Evolutionary conservation across 2,329 filamentous ascomycete species (phyloP).

Genomic region (Penicillium sp.): DNA sequence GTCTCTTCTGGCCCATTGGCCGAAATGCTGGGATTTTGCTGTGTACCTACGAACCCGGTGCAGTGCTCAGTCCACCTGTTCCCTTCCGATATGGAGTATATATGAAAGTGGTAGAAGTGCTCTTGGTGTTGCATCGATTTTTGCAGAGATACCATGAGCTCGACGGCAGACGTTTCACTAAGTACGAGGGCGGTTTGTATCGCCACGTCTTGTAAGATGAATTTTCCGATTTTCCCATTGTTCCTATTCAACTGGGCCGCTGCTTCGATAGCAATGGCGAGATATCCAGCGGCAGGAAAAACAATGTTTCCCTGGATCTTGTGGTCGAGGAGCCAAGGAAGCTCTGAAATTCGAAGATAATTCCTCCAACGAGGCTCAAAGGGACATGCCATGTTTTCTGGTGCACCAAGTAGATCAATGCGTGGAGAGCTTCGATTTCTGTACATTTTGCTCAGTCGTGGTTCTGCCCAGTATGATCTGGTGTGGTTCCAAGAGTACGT

Average conservation of each 20-base stretch:
- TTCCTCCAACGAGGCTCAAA: slow-evolving; percentile 31
- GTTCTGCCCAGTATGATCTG: slow-evolving; percentile 27
- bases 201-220: slow-evolving; percentile 20
- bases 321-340: slow-evolving; percentile 33
- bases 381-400: slow-evolving; percentile 9
- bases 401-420: slow-evolving; percentile 29
- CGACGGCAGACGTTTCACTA: slow-evolving; percentile 15
- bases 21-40: background rate
- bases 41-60: slow-evolving; percentile 11
- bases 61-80: slow-evolving; percentile 29
- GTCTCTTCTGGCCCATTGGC: background rate
- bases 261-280: slow-evolving; percentile 33
- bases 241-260: slow-evolving; percentile 7
- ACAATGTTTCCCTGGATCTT: slow-evolving; percentile 20
- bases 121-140: background rate
- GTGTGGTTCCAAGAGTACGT: slow-evolving; percentile 29
- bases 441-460: slow-evolving; percentile 21
- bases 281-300: slow-evolving; percentile 31
- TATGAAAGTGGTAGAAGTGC: slow-evolving; percentile 17
- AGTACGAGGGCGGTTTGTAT: slow-evolving; percentile 27
- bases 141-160: slow-evolving; percentile 17
- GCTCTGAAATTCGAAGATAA: slow-evolving; percentile 24
- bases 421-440: slow-evolving; percentile 18
- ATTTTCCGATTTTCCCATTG: background rate
- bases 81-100: slow-evolving; percentile 21